Base-by-base conservation (phyloP, 306 rosid genomes). In the Alnus rubra region DNA sequence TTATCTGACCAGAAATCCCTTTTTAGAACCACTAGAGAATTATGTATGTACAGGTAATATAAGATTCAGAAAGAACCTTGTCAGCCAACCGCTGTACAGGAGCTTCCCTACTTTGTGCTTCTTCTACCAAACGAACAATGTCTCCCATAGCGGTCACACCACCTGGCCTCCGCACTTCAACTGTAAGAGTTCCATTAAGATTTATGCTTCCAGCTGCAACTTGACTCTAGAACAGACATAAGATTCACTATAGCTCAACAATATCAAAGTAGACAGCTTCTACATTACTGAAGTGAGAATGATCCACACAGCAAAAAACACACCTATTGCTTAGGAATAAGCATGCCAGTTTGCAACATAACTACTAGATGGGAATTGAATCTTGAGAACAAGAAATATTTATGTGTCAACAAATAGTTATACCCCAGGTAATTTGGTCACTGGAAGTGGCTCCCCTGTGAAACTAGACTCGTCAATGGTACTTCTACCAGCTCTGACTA, bases 121-220 rank as follows among this genome's bases (percentile, higher is more conserved):
- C 97, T 86, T 94, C 98, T 53, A 94, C 95, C 79, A 94, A 88
- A 82, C 98, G 98, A 87, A 94, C 80, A 79, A 94, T 91, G 84
- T 92, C 88, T 79, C 85, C 97, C 84, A 94, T 92, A 19, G 91
- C 89, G 79, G 97, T 91, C 88, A 91, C 98, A 33, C 95, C 94
- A 77, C 98, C 98, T 44, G 97, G 91, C 85, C 97, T 90, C 77
- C 78, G 90, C 76, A 92, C 98, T 88, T 91, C 94, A 82, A 94
- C 73, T 1, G 97, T 89, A 69, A 94, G 93, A 83, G 92, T 87
- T 83, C 98, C 98, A 85, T 94, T 94, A 78, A 94, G 93, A 85
- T 94, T 94, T 89, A 94, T 92, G 84, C 95, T 91, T 83, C 98
- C 98, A 58, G 98, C 97, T 65, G 93, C 91, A 82, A 92, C 97